Evolutionary conservation across 2,329 filamentous ascomycete genomes (phyloP).

Genomic region (Hypoxylon sp.): DNA sequence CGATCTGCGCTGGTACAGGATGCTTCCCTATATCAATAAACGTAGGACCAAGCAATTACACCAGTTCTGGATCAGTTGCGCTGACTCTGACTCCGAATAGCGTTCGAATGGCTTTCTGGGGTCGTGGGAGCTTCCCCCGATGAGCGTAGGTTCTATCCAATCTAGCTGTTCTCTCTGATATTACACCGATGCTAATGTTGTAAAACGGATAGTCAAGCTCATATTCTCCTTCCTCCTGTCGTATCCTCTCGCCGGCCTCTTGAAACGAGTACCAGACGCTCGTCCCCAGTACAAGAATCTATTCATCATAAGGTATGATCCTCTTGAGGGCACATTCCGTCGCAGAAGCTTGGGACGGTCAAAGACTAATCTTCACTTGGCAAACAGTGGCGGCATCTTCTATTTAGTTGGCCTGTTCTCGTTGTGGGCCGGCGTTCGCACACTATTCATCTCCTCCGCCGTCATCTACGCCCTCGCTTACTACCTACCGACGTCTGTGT

Average conservation of each 20-base stretch:
- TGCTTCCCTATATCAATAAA: slow-evolving; percentile 54
- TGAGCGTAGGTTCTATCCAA: slow-evolving; percentile 57
- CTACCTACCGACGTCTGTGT: slow-evolving; percentile 80
- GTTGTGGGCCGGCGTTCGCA: slow-evolving; percentile 86
- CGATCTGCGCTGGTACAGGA: slow-evolving; percentile 35
- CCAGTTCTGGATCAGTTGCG: slow-evolving; percentile 1
- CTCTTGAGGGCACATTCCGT: not conserved
- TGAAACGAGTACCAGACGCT: slow-evolving; percentile 91
- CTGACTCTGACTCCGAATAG: slow-evolving; percentile 51
- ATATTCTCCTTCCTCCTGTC: slow-evolving; percentile 91
- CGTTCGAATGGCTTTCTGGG: slow-evolving; percentile 59
- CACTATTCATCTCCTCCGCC: slow-evolving; percentile 81
- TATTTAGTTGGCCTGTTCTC: slow-evolving; percentile 95
- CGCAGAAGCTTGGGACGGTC: not conserved
- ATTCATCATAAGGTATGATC: slow-evolving; percentile 80
- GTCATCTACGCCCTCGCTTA: slow-evolving; percentile 87
- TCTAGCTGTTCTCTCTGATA: not conserved
- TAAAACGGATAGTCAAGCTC: slow-evolving; percentile 81
- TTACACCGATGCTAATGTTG: slow-evolving; percentile 24
- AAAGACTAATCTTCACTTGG: slow-evolving; percentile 29
- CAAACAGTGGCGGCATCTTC: slow-evolving; percentile 67
- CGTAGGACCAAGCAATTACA: slow-evolving; percentile 44
- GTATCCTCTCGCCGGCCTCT: slow-evolving; percentile 86
- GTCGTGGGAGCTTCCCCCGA: slow-evolving; percentile 60
- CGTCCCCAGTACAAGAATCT: slow-evolving; percentile 87